Base-by-base conservation (phyloP, 139 green algal species). In the Volvox reticuliferus region DNA sequence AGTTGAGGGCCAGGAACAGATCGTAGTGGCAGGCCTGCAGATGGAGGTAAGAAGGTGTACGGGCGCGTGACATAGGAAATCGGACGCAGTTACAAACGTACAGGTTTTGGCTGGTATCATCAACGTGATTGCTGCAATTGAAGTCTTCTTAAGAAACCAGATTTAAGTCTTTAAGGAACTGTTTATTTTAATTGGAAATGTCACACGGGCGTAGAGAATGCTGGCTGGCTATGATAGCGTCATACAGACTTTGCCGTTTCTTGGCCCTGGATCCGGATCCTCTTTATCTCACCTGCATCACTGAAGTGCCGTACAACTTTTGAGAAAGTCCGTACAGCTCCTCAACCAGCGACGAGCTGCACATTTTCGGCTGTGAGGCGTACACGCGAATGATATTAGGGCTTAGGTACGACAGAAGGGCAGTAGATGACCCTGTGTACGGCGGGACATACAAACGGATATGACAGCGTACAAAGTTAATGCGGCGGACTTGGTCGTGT, bases 281-380 rank as follows among this genome's bases (percentile, higher is more conserved):
- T n/a, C n/a, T n/a, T n/a, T n/a, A n/a, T n/a, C 44, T 55, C 44
- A 55, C 81, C 81, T 87, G 81, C 55, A 87, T 14, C 19, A 62
- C 62, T 12, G n/a, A 0, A 0, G 82, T 79, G 33, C 82, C 82
- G 63, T 78, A 63, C 20, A 88, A 6, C 5, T 26, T 30, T 22
- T 24, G 32, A 28, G 63, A 62, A 9, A 88, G 62, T 16, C 33
- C 82, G 82, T 88, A 88, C 63, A 88, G 0, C 82, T 65, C 32
- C 20, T 3, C 30, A 22, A 61, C 63, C 2, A 78, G 33, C 9
- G 28, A 35, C 2, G 82, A 79, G 32, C 5, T 18, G 62, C 82
- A 88, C 33, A 44, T 37, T 6, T 22, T 35, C 1, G 82, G 82
- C 82, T 73, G 62, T 0, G 63, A 65, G 12, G 28, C 19, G 82